Base-by-base conservation (phyloP, 768 basidiomycete genomes). In the Leccinum variicolor region DNA sequence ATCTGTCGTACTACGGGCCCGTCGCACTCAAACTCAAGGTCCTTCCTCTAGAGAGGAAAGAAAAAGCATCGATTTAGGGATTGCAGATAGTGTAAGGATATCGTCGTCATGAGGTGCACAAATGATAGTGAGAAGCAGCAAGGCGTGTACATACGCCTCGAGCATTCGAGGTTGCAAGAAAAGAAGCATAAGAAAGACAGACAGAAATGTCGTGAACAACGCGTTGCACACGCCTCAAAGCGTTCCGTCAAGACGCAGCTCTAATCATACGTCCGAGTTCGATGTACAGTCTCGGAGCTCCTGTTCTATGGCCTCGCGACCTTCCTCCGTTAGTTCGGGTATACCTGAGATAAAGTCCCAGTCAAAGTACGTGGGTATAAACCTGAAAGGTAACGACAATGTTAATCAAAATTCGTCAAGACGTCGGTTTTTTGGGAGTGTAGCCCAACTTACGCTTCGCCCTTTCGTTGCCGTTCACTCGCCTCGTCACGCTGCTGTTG, bases 401-500 rank as follows among this genome's bases (percentile, higher is more conserved):
- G 19, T 41, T 41, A 41, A 41, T 19, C 9, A 41, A 2, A 41
- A 41, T 8, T 6, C 10, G 39, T 41, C 36, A 36, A 15, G 7
- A 6, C 2, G 34, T 36, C 6, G 17, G 1, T 2, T 11, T 15
- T 15, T 21, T 9, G 17, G 8, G 11, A 11, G 48, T 29, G 29
- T 29, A 2, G 34, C 52, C 54, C 9, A 25, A 89, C 92, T 77
- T 66, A 96, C 92, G 83, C 80, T 29, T 83, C 71, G 17, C 89
- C 91, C 56, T 84, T 89, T 71, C 80, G 82, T 79, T 92, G 95
- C 74, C 93, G 79, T 71, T 93, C 91, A 11, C 87, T 89, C 6
- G 94, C 91, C 31, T 85, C 82, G 58, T 98, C 94, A 52, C 97
- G 77, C 78, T 98, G 97, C 68, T 71, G 83, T 81, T 98, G 96